Base-by-base conservation (phyloP, 2,329 filamentous ascomycete species). In the Xylaria digitata region DNA sequence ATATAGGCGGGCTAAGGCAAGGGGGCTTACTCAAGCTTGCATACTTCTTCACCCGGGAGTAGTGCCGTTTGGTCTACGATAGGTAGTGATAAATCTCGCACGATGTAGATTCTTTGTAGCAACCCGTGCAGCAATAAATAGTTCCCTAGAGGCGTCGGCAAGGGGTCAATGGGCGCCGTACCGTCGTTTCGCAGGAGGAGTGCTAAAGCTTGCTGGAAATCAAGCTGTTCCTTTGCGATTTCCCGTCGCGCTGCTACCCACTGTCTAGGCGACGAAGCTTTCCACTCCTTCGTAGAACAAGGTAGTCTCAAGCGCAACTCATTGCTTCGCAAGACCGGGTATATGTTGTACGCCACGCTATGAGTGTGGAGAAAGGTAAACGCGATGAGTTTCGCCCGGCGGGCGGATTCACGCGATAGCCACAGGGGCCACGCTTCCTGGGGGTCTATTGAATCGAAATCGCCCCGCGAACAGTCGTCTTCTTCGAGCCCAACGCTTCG, bases 161-260 rank as follows among this genome's bases (percentile, higher is more conserved):
- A 7, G 21, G 40, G 54, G 17, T 57, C 54, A 30, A 57, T 17
- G 15, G 54, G 40, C 7, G 54, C 54, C 11, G 54, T 46, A n/a
- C 54, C 37, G 19, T 57, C 54, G 9, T 40, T 57, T 4, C 40
- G 34, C 17, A 55, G 23, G 9, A 55, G n/a, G 1, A 55, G 23
- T 42, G 53, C 53, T 30, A 55, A 21, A 6, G 53, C 53, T 55
- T 55, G 53, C 32, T 55, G 53, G 32, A 55, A 55, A 30, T 55
- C 40, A 8, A 57, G 43, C 11, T 57, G 54, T 21, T 45, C 54
- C 19, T 57, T 57, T 7, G 8, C 13, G 21, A 57, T 30, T 3
- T 57, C 54, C 34, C 40, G 40, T 21, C 43, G 54, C 19, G 54
- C 40, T 45, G 40, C 54, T 11, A n/a, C 17, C 54, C 54, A 57